Conservation (phyloP, 148 eudicot genomes). For the Persicaria maculosa region DNA sequence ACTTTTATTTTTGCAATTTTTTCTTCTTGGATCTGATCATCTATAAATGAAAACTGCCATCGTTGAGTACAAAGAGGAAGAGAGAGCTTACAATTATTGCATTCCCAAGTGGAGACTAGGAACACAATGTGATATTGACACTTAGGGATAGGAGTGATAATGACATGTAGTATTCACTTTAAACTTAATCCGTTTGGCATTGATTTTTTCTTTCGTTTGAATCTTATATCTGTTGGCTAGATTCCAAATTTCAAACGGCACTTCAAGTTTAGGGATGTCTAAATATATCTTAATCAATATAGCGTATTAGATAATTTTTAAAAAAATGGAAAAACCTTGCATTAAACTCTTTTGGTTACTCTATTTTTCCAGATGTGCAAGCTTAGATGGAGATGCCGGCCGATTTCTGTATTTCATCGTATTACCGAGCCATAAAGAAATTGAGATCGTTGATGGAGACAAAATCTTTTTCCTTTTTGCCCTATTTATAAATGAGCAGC, state of each 20-base stretch:
- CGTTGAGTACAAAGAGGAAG: not conserved
- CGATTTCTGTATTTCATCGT: constrained; percentile 81
- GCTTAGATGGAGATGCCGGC: constrained; percentile 97
- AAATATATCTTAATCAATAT: not conserved
- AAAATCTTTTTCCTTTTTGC: constrained; percentile 84
- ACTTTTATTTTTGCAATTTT: not conserved
- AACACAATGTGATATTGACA: not conserved
- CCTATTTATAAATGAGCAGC: constrained; percentile 63
- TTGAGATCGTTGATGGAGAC: constrained; percentile 87
- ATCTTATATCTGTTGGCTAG: not conserved
- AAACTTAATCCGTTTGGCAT: not conserved
- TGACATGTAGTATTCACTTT: not conserved
- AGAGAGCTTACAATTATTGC: not conserved
- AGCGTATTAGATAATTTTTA: not conserved
- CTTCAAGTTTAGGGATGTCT: not conserved
- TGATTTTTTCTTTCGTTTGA: not conserved
- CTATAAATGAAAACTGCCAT: not conserved
- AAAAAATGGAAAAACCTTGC: not conserved
- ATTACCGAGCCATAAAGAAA: constrained; percentile 41
- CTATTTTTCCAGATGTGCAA: constrained; percentile 86
- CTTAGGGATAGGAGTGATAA: not conserved
- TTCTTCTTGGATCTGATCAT: not conserved
- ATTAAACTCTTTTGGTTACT: constrained; percentile 26
- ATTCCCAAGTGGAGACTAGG: not conserved
- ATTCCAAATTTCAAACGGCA: not conserved